A percentile compares a stretch with the other conserved stretches of the same genome.
These are phyloP conservation scores for Cyclotella baltica DNA, from an alignment of 108 stramenopile genomes.

Conservation along the genomic window DNA sequence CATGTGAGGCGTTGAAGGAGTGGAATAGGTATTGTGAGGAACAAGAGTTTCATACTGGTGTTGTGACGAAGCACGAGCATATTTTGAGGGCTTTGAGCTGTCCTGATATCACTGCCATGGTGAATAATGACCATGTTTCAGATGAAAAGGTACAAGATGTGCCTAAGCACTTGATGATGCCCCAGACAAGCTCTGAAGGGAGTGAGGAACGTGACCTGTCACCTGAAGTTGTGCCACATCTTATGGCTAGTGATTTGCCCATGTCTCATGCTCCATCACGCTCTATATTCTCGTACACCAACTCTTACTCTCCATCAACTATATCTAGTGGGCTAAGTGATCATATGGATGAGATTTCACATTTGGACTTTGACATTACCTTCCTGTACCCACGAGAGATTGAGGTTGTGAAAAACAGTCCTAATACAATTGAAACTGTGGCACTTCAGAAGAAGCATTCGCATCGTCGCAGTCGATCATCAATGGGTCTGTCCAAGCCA, in stretches of 20 bases:
- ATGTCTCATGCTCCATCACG: conserved; percentile 13
- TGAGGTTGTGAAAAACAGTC: neutral
- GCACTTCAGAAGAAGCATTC: neutral
- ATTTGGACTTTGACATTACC: conserved; percentile 29
- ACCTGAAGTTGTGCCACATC: neutral
- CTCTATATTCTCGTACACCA: conserved; percentile 33
- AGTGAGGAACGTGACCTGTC: neutral
- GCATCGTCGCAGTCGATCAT: conserved; percentile 1
- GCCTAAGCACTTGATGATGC: conserved; percentile 6
- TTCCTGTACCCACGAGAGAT: conserved; percentile 10
- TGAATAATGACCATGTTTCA: neutral
- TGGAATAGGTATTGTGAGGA: conserved; percentile 32
- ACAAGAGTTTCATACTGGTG: conserved; percentile 2
- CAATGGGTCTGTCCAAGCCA: conserved; percentile 3
- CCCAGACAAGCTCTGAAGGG: neutral
- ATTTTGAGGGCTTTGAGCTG: conserved; percentile 25
- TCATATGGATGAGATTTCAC: conserved; percentile 10
- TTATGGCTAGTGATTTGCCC: neutral
- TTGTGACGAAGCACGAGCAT: conserved; percentile 18
- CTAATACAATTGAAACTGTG: neutral
- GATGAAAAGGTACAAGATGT: neutral
- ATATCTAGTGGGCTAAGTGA: conserved; percentile 14
- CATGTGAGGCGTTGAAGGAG: conserved; percentile 27
- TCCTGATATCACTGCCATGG: neutral
- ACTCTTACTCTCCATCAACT: conserved; percentile 20